Evolutionary conservation across 108 stramenopile genomes (phyloP), one percentile per base, ranked within the genome.

Genomic region (Mediolabrus comicus): DNA sequence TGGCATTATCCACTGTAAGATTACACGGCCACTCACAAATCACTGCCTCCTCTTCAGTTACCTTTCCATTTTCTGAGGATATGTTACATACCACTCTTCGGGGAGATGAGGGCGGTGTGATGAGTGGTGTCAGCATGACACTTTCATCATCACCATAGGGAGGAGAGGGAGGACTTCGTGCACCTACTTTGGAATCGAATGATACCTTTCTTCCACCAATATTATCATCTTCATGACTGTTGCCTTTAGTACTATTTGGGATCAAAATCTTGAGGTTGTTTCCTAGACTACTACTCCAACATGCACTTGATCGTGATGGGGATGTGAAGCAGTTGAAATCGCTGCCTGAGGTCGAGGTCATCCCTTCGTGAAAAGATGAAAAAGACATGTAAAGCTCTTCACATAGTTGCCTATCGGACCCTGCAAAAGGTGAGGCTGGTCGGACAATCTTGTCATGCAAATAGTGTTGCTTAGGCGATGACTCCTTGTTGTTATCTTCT

Each of bases 11-110:
- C 56, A 89, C 83, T 13, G 84, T 74, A 52, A 89, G 41, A 69
- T 87, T 87, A 54, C 81, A 85, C 14, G 88, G 88, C 88, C 88
- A 89, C 62, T 89, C 88, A 24, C 85, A 80, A 6, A 74, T 65
- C 1, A 67, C 70, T 10, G 69, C 67, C 33, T 59, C 62, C 12
- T 69, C 79, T 36, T 8, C 27, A 53, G 52, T 38, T 24, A 19
- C 19, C 58, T 55, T 9, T 39, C 62, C 75, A 52, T 69, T 33
- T 12, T 38, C 26, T 26, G 60, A 59, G 1, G 69, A 10, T 17
- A 55, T 54, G 4, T 36, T 57, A 7, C 33, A 49, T 49, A 17
- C 22, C 7, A 69, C 38, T 49, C 62, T 27, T 59, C 67, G 60
- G 2, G 75, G 75, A 29, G 75, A 65, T 29, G 68, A 56, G 4